A percentile compares a stretch with the other conserved stretches of the same genome.
Evolutionary conservation across 2,329 filamentous ascomycete genomes (phyloP).

Genomic region (Fusarium abutilonis): DNA sequence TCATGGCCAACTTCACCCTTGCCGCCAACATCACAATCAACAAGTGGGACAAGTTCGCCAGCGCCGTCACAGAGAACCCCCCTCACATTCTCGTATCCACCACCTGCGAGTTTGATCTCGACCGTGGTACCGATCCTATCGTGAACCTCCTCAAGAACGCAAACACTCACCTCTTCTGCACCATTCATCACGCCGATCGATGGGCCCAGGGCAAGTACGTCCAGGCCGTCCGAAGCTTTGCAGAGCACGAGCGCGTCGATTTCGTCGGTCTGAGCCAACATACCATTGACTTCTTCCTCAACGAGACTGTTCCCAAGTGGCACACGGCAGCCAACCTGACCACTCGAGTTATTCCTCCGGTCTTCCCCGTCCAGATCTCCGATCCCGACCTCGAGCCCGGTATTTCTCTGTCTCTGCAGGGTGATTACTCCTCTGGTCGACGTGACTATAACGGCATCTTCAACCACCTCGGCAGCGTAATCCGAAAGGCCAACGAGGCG

Average conservation of each 20-base stretch:
- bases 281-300: constrained; percentile 40
- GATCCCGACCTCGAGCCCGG: constrained; percentile 25
- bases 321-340: constrained; percentile 25
- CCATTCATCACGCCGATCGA: constrained; percentile 44
- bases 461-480: constrained; percentile 38
- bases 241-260: constrained; percentile 36
- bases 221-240: constrained; percentile 35
- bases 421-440: constrained; percentile 43
- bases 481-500: constrained; percentile 35
- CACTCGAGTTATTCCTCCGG: constrained; percentile 41
- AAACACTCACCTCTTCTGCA: constrained; percentile 43
- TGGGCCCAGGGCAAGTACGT: constrained; percentile 40
- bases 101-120: constrained; percentile 45
- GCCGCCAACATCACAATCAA: constrained; percentile 31
- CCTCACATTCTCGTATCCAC: constrained; percentile 45
- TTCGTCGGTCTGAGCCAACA: constrained; percentile 45
- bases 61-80: constrained; percentile 18
- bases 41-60: constrained; percentile 30
- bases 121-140: constrained; percentile 26
- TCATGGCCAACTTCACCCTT: constrained; percentile 43
- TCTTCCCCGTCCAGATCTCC: constrained; percentile 40
- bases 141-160: constrained; percentile 35
- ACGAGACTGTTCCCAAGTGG: constrained; percentile 40
- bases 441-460: constrained; percentile 45
- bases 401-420: constrained; percentile 44